These are phyloP conservation scores for Hibiscus tridactylites DNA, from an alignment of 345 rosid genomes.

Conservation along the genomic window DNA sequence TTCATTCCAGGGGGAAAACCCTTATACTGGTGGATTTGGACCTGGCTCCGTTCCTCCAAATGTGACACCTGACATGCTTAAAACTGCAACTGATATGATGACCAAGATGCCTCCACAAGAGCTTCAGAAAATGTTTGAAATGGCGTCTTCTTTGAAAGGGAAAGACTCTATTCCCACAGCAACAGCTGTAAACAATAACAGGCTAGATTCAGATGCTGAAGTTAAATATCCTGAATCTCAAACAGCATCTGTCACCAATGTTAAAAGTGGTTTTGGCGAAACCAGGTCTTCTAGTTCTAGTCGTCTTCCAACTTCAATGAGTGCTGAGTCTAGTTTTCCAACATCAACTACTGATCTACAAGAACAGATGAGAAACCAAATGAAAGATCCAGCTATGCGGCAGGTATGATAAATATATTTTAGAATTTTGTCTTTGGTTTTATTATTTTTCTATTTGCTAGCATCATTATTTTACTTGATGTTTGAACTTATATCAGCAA, in stretches of 20 bases:
- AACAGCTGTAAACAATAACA: conserved; percentile 14
- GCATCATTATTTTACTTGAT: not conserved
- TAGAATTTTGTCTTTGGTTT: conserved; percentile 5
- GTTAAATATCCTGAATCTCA: conserved; percentile 21
- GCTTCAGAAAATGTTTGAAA: conserved; percentile 80
- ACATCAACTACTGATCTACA: conserved; percentile 62
- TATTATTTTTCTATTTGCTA: conserved; percentile 24
- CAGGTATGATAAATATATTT: conserved; percentile 37
- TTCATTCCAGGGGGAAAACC: conserved; percentile 53
- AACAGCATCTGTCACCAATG: conserved; percentile 24
- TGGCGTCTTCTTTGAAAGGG: conserved; percentile 55
- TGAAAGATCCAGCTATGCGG: conserved; percentile 91
- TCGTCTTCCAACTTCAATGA: conserved; percentile 33
- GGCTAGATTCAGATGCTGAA: conserved; percentile 18
- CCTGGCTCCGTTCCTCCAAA: conserved; percentile 40
- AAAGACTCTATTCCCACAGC: conserved; percentile 31
- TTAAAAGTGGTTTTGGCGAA: conserved; percentile 29
- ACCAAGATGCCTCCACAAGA: conserved; percentile 66
- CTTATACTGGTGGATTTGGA: conserved; percentile 30
- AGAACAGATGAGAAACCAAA: conserved; percentile 85
- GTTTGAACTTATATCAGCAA: not conserved
- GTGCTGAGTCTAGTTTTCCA: conserved; percentile 41
- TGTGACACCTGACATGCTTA: conserved; percentile 70
- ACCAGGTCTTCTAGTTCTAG: conserved; percentile 45
- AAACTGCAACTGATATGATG: conserved; percentile 82